These are phyloP conservation scores for Microdochium nivale DNA, from an alignment of 2,329 filamentous ascomycete genomes.

Conservation along the genomic window DNA sequence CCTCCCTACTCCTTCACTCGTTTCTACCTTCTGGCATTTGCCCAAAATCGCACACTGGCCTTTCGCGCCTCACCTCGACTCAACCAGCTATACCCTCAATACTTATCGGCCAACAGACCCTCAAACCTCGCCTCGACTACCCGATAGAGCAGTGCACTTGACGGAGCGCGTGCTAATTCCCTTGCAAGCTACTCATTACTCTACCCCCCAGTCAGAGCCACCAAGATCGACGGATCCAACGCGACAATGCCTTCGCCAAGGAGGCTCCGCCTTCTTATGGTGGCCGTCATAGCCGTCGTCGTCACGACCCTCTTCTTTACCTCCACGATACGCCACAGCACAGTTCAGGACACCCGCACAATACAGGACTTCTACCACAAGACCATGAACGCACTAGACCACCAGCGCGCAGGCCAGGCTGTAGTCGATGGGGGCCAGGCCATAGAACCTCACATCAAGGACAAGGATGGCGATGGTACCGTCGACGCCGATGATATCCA, in stretches of 20 bases:
- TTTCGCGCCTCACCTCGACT: too few relatives aligned
- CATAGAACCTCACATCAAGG: constrained; percentile 29
- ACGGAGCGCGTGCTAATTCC: too few relatives aligned
- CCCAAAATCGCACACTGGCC: too few relatives aligned
- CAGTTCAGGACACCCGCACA: constrained; percentile 32
- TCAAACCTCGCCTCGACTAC: too few relatives aligned
- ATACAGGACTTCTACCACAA: constrained; percentile 51
- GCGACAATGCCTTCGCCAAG: constrained; percentile 58
- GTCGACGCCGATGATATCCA: constrained; percentile 47
- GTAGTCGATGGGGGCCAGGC: constrained; percentile 29
- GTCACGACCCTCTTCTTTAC: constrained; percentile 68
- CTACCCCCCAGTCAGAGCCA: too few relatives aligned
- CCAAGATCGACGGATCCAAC: too few relatives aligned
- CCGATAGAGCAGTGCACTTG: too few relatives aligned
- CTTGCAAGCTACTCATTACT: too few relatives aligned
- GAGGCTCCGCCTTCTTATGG: constrained; percentile 57
- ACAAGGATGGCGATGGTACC: constrained; percentile 46
- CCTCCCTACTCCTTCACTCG: too few relatives aligned
- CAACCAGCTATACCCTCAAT: too few relatives aligned
- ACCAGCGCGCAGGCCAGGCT: constrained; percentile 24
- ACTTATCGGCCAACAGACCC: too few relatives aligned
- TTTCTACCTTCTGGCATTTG: too few relatives aligned
- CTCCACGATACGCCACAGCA: constrained; percentile 43
- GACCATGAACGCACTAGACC: constrained; percentile 47
- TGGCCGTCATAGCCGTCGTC: constrained; percentile 56